Base-by-base conservation (phyloP, 148 eudicot species). In the Tetragonia tetragonoides region DNA sequence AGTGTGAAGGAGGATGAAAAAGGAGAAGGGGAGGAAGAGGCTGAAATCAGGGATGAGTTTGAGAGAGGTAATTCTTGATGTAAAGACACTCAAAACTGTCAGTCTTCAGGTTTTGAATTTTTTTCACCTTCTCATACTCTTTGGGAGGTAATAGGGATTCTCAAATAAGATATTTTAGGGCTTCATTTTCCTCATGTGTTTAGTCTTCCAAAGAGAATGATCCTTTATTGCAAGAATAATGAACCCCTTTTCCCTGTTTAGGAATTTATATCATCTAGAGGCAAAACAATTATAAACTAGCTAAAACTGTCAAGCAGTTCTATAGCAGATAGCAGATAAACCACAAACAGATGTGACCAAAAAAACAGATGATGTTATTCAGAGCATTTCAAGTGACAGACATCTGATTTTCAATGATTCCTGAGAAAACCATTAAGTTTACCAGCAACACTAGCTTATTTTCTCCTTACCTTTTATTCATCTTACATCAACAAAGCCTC, bases 61-160 rank as follows among this genome's bases (percentile, higher is more conserved):
- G 54, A 46, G 66, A 56, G 49, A 72, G 73, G 80, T 77, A 37
- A 72, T 65, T 38, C 34, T 37, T 75, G 74, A 68, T 68, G 74
- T 37, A 80, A 74, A 23, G 59, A 73, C 34, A 28, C 34, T 28
- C 34, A 28, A 28, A 28, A 28, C 34, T 28, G 34, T 28, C 34
- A 28, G 38, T 46, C 10, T 46, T 46, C 8, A 46, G 49, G 49
- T 46, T 46, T 46, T 46, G 6, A 5, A 5, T 46, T 46, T 46
- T 46, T 46, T 46, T 46, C 6, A 6, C 49, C 49, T 46, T 46
- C 49, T 10, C 49, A 46, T 46, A 6, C 6, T 46, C 6, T 46
- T 44, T 5, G 6, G 6, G 6, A 44, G 47, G 47, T 44, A 5
- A 5, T 44, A 9, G 9, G 47, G 9, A 44, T 53, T 53, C 3